phyloP scores from a whole-genome alignment of 495 filamentous ascomycete genomes.

The Penicillium waksmanii region DNA sequence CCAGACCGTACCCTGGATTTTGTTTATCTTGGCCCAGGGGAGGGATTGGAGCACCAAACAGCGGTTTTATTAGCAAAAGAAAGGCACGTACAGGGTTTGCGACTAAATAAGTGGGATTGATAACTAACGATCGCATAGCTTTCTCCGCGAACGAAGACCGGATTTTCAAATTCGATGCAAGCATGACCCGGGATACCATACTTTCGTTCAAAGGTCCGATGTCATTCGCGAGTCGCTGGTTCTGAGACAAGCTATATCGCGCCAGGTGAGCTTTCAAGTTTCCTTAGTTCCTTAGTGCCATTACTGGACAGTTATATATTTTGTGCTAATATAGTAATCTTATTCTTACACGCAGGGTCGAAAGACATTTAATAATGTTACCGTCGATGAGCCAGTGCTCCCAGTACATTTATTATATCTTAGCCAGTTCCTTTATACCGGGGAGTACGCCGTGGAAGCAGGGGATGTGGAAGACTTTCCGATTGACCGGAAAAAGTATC shows the following conservation, averaged over 20 bases:
- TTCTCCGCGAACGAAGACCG: not conserved
- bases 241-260: not conserved
- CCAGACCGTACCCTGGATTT: not conserved
- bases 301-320: not conserved
- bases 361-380: not conserved
- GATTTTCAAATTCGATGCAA: not conserved
- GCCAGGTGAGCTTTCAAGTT: not conserved
- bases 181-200: not conserved
- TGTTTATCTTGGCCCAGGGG: not conserved
- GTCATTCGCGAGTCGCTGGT: not conserved
- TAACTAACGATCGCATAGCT: not conserved
- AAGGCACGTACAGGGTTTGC: not conserved
- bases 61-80: not conserved
- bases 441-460: conserved; percentile 2
- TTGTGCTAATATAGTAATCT: not conserved
- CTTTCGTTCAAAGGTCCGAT: not conserved
- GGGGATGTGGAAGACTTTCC: not conserved
- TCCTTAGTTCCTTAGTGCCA: not conserved
- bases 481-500: not conserved
- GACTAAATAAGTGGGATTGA: not conserved
- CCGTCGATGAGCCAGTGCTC: not conserved
- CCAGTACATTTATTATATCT: not conserved
- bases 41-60: not conserved
- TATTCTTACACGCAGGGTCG: not conserved
- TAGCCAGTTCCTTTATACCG: conserved; percentile 1